phyloP scores from a whole-genome alignment of 2,329 filamentous ascomycete genomes.

The Exophiala aquamarina region DNA sequence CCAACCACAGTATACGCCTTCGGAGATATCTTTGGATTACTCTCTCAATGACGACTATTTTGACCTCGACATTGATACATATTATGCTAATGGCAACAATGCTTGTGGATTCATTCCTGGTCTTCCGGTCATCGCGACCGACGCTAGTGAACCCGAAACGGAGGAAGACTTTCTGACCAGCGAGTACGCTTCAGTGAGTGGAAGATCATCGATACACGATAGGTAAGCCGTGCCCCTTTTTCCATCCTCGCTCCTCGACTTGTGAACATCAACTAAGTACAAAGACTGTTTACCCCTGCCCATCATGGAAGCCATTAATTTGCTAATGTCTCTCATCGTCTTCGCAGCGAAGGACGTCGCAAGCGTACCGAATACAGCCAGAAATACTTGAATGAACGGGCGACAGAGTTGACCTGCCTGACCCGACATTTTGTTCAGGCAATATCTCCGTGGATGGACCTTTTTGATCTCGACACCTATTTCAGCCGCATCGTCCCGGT shows the following conservation, averaged over 20 bases:
- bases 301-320: no score
- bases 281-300: no score
- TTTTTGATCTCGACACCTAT: constrained; percentile 42
- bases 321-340: no score
- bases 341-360: constrained; percentile 16
- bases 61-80: constrained; percentile 27
- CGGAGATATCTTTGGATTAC: constrained; percentile 16
- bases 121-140: constrained; percentile 25
- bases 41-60: constrained; percentile 27
- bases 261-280: no score
- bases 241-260: no score
- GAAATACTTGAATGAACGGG: constrained; percentile 22
- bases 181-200: constrained; percentile 22
- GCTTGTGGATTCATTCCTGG: constrained; percentile 28
- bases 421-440: constrained; percentile 38
- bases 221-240: constrained; percentile 13
- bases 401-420: constrained; percentile 38
- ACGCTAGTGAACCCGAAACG: constrained; percentile 20
- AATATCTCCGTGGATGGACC: constrained; percentile 39
- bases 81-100: constrained; percentile 28
- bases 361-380: constrained; percentile 24
- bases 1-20: constrained; percentile 21
- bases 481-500: constrained; percentile 39
- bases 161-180: constrained; percentile 24
- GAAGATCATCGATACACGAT: constrained; percentile 21